phyloP scores from a whole-genome alignment of 331 rosid genomes.

The Quercus tomentella region DNA sequence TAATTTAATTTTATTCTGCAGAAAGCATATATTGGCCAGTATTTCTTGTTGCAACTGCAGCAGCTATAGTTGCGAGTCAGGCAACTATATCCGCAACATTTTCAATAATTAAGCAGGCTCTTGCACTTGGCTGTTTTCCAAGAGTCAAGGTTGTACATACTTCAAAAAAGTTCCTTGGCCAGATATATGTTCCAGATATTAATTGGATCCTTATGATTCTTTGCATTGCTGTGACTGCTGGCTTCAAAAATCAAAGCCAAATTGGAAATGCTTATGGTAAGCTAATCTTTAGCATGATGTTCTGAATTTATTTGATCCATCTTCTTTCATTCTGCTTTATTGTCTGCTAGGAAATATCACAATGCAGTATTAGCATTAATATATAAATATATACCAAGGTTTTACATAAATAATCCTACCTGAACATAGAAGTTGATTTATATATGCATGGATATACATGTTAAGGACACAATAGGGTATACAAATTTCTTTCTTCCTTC shows the following conservation, averaged over 20 bases:
- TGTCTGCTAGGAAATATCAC: neutral
- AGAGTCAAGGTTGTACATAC: conserved; percentile 96
- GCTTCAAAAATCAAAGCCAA: conserved; percentile 88
- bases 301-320: conserved; percentile 1
- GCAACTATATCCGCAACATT: conserved; percentile 96
- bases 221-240: conserved; percentile 96
- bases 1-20: conserved; percentile 30
- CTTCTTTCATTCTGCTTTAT: neutral
- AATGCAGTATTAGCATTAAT: neutral
- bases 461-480: neutral
- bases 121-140: conserved; percentile 95
- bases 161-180: conserved; percentile 86
- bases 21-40: conserved; percentile 93
- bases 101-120: conserved; percentile 96
- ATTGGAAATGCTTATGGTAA: conserved; percentile 98
- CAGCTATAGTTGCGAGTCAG: conserved; percentile 96
- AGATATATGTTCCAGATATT: conserved; percentile 92
- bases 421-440: neutral
- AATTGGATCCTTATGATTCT: conserved; percentile 98
- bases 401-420: neutral
- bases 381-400: neutral
- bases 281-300: conserved; percentile 17
- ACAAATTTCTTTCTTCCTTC: neutral
- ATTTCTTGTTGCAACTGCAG: conserved; percentile 84
- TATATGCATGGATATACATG: neutral